Evolutionary conservation across 331 rosid species (phyloP).

Genomic region (Telfairia occidentalis): DNA sequence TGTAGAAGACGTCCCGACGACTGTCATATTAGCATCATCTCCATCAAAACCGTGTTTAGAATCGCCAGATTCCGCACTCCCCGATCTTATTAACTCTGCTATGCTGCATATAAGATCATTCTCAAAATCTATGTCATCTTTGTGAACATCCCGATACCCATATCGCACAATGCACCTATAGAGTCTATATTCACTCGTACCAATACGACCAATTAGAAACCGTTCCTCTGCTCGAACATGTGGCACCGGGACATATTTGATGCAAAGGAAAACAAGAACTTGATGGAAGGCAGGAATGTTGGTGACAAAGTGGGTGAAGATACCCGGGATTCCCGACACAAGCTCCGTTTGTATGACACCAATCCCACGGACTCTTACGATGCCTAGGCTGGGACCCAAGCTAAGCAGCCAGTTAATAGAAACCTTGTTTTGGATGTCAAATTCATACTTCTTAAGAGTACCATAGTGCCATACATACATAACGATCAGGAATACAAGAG

Average conservation of each 20-base stretch:
- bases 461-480: conserved; percentile 96
- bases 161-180: conserved; percentile 82
- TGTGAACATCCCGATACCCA: conserved; percentile 77
- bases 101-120: conserved; percentile 71
- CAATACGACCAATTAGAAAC: conserved; percentile 69
- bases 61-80: conserved; percentile 12
- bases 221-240: conserved; percentile 74
- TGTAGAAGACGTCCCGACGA: conserved; percentile 57
- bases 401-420: conserved; percentile 79
- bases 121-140: conserved; percentile 76
- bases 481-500: conserved; percentile 33
- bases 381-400: conserved; percentile 70
- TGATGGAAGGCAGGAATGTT: conserved; percentile 95
- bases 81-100: conserved; percentile 68
- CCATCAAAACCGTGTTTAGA: conserved; percentile 22
- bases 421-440: conserved; percentile 82
- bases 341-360: conserved; percentile 82
- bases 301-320: conserved; percentile 90
- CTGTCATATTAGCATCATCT: conserved; percentile 44
- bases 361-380: conserved; percentile 76
- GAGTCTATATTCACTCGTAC: conserved; percentile 57
- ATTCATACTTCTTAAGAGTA: conserved; percentile 63
- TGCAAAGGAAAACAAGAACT: conserved; percentile 86
- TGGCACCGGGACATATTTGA: conserved; percentile 79
- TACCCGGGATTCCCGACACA: conserved; percentile 79